Base-by-base conservation (phyloP, 2,329 filamentous ascomycete genomes). In the Trichoderma hamatum region DNA sequence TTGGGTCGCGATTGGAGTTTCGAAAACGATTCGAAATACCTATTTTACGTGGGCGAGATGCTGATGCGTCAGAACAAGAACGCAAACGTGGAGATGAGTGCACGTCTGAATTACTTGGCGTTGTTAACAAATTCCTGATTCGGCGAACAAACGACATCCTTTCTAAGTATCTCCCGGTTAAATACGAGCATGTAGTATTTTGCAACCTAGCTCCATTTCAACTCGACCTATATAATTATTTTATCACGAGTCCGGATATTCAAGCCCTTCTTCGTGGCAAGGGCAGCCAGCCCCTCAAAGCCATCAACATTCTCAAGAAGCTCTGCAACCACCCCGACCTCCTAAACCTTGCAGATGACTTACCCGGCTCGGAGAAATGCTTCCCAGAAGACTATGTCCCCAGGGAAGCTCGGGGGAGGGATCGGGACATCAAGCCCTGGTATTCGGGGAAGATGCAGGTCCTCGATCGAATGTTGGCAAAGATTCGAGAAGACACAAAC, bases 391-490 rank as follows among this genome's bases (percentile, higher is more conserved):
- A 97, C 76, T 99, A 93, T 76, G 89, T 96, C 4, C 92, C 92
- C 0, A 97, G 94, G 75, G 95, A 97, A 72, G 84, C 90, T 3
- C 89, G 96, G 61, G 96, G 96, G 4, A 88, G 96, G 70, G 94
- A 98, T 77, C 89, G 96, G 51, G 96, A 99, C 72, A 84, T 98
- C 75, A 97, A 96, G 78, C 88, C 94, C 1, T 97, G 92, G 92
- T 97, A 97, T 78, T 97, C 94, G 2, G 96, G 96, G 60, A 99
- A 99, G 80, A 97, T 99, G 94, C 90, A 93, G 75, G 96, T 99
- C 3, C 88, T 99, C n/a, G 96, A 97, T 77, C 90, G 94, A 69
- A 99, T 99, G 96, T 88, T 99, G 61, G 93, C 94, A 39, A 91
- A 95, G 32, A 99, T 99, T 74, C 92, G 93, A 19, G 90, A 94